A percentile compares a stretch with the other conserved stretches of the same genome.
phyloP scores from a whole-genome alignment of 768 basidiomycete species.

The Tulasnella sp. region DNA sequence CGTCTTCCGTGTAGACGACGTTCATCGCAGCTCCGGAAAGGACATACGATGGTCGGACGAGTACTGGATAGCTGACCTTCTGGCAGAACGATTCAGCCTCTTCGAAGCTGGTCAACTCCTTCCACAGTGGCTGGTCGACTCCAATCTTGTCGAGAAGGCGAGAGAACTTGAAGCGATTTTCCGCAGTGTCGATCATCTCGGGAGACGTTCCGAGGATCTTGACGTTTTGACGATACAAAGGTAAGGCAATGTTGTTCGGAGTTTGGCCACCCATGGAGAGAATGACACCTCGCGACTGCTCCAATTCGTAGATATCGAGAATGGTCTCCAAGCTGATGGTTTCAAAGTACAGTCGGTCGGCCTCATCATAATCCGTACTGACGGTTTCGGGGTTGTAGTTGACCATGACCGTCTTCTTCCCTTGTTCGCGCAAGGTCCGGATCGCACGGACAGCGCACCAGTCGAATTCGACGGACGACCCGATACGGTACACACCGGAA shows the following conservation, averaged over 20 bases:
- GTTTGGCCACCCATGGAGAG: slow-evolving; percentile 98
- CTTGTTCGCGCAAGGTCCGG: slow-evolving; percentile 89
- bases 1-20: slow-evolving; percentile 88
- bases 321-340: slow-evolving; percentile 96
- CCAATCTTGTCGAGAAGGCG: slow-evolving; percentile 94
- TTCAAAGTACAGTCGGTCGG: slow-evolving; percentile 96
- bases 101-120: slow-evolving; percentile 85
- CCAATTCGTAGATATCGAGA: slow-evolving; percentile 91
- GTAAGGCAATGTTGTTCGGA: slow-evolving; percentile 96
- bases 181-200: slow-evolving; percentile 99
- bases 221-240: slow-evolving; percentile 92
- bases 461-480: slow-evolving; percentile 98
- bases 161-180: slow-evolving; percentile 99
- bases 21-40: slow-evolving; percentile 99
- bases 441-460: slow-evolving; percentile 99
- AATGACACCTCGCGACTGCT: slow-evolving; percentile 84
- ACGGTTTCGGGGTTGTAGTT: slow-evolving; percentile 99
- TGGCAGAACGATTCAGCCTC: slow-evolving; percentile 86
- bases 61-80: slow-evolving; percentile 88
- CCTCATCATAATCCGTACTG: slow-evolving; percentile 98
- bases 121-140: slow-evolving; percentile 98
- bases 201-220: slow-evolving; percentile 98
- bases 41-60: slow-evolving; percentile 96
- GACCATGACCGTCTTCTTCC: slow-evolving; percentile 94
- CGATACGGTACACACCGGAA: slow-evolving; percentile 97